phyloP scores from a whole-genome alignment of 352 stramenopile genomes.

The Globisporangium cederbergense region DNA sequence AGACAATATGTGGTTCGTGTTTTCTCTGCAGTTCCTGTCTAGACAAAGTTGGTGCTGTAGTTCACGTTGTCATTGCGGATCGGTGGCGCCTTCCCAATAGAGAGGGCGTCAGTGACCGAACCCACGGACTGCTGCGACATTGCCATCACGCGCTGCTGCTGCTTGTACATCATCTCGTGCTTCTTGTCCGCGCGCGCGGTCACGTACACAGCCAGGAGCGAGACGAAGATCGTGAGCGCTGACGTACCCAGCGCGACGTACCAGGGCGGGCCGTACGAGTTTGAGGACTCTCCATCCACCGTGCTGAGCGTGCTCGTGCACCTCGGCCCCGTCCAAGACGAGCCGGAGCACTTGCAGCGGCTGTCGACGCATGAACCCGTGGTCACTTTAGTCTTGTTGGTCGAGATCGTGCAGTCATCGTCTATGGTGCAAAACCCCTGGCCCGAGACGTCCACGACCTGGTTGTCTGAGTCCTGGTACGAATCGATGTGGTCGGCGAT shows the following conservation, averaged over 20 bases:
- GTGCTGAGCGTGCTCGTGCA: not conserved
- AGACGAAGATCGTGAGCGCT: not conserved
- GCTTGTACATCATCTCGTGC: not conserved
- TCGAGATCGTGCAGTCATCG: not conserved
- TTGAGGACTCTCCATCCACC: not conserved
- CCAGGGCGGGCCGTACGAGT: not conserved
- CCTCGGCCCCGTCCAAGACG: not conserved
- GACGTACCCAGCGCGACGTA: not conserved
- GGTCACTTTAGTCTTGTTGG: not conserved
- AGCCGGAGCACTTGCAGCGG: not conserved
- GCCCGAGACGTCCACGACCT: slow-evolving; percentile 42
- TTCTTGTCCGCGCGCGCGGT: not conserved
- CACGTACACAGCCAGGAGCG: not conserved
- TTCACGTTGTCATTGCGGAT: not conserved
- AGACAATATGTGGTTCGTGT: too few species aligned
- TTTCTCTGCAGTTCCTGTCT: not conserved
- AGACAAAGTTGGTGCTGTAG: slow-evolving; percentile 7
- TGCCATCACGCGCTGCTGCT: not conserved
- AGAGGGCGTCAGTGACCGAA: not conserved
- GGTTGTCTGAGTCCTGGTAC: slow-evolving; percentile 65
- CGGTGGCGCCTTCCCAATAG: not conserved
- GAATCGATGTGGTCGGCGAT: slow-evolving; percentile 69
- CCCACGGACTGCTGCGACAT: not conserved
- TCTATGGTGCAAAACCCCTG: slow-evolving; percentile 52
- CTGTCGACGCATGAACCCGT: not conserved